Conservation (phyloP, 208 protist genomes). For the Leishmania tarentolae region DNA sequence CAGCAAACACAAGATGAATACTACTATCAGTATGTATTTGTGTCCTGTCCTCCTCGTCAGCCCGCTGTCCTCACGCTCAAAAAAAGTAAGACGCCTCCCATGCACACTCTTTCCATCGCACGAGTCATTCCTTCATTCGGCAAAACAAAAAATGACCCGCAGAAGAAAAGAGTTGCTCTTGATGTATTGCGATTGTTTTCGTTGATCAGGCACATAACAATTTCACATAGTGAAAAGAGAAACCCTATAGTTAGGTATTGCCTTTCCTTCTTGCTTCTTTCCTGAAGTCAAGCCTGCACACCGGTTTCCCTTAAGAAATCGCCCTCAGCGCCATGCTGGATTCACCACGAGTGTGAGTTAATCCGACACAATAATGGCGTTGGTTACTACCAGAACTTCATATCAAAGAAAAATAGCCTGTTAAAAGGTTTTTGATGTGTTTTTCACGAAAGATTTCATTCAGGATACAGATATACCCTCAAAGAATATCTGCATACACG, state of each 20-base stretch:
- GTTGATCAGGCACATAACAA: background rate
- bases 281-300: background rate
- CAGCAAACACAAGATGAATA: background rate
- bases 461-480: background rate
- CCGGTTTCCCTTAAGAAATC: background rate
- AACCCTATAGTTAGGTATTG: background rate
- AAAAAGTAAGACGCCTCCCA: background rate
- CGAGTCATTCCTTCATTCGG: background rate
- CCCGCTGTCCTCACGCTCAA: background rate
- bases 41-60: background rate
- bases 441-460: background rate
- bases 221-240: background rate
- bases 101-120: slow-evolving; percentile 1
- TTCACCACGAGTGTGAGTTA: background rate
- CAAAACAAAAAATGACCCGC: background rate
- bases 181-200: background rate
- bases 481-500: background rate
- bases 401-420: slow-evolving; percentile 21
- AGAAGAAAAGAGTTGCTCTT: background rate
- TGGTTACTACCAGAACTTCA: background rate
- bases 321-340: background rate
- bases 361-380: background rate
- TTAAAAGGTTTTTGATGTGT: background rate
- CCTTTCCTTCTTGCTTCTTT: background rate
- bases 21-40: background rate